Conservation (phyloP, 1,284 basidiomycete genomes). For the Cutaneotrichosporon curvatum region DNA sequence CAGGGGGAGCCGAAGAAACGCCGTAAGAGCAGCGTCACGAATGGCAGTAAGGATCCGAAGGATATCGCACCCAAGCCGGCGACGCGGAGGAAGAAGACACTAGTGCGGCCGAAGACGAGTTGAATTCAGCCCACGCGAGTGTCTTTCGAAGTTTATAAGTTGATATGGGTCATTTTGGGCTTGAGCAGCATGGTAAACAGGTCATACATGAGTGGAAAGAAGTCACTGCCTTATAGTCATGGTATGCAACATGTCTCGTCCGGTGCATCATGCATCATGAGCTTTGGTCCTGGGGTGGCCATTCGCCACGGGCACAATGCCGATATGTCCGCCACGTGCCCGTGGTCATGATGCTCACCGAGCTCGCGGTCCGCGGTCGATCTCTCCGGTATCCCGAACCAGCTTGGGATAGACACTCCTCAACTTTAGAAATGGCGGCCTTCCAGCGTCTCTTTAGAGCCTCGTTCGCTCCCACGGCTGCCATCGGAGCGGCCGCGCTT, state of each 20-base stretch:
- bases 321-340: slow-evolving; percentile 3
- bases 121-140: no score
- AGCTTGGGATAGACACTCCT: background rate
- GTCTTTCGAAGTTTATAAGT: no score
- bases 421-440: slow-evolving; percentile 12
- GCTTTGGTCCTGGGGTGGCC: no score
- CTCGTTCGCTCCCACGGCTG: slow-evolving; percentile 11
- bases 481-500: slow-evolving; percentile 11
- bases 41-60: background rate
- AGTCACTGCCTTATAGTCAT: no score
- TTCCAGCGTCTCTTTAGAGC: slow-evolving; percentile 22
- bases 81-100: background rate
- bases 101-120: background rate
- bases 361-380: background rate
- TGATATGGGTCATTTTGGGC: no score
- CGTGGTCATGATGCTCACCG: background rate
- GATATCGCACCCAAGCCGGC: background rate
- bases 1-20: slow-evolving; percentile 3
- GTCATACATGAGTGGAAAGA: no score
- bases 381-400: background rate
- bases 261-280: no score
- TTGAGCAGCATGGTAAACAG: no score
- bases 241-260: no score
- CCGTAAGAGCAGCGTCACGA: slow-evolving; percentile 6
- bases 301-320: background rate